Evolutionary conservation across 2,329 filamentous ascomycete genomes (phyloP), one percentile per base, ranked within the genome.

Genomic region (Exophiala bonariae): DNA sequence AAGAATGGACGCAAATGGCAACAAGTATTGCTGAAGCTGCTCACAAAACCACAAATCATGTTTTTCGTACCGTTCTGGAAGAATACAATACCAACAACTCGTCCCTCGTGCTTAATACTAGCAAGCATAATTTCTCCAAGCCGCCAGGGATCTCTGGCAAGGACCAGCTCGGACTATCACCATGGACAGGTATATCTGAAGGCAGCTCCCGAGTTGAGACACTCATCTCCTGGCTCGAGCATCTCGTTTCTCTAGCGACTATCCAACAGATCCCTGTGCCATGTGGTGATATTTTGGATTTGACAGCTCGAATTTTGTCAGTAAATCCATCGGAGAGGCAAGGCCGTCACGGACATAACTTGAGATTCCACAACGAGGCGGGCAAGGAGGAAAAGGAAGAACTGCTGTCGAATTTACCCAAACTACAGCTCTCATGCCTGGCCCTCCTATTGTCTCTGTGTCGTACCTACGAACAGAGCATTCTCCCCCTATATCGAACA

Each of bases 351-450:
- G 18, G 74, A 49, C 67, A 65, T 16, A 71, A 70, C 56, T 71
- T 81, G n/a, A 80, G 84, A 50, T 74, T 83, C 49, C 91, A 90
- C 58, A 75, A 83, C 6, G 85, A 88, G 53, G 81, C 93, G 53
- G 78, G 83, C 23, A 81, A 86, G 51, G 87, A 95, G 40, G 92
- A 96, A 67, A 85, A 85, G 51, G 89, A 95, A 43, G 81, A 84
- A 35, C 75, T 96, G 3, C 91, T 87, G 80, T 72, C 78, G 37
- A 74, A 81, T 14, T 75, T 96, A 9, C 87, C 91, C 3, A 75
- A 79, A 8, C 79, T 96, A 31, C 89, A 96, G 61, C 68, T 83
- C 11, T 82, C 86, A 11, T 79, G 81, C n/a, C 70, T 95, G 44
- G 67, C 78, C 17, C 67, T 95, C 1, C 68, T 88, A 17, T 65